Conservation (phyloP, 192 early-diverging fungal species). For the Diversispora eburnea region DNA sequence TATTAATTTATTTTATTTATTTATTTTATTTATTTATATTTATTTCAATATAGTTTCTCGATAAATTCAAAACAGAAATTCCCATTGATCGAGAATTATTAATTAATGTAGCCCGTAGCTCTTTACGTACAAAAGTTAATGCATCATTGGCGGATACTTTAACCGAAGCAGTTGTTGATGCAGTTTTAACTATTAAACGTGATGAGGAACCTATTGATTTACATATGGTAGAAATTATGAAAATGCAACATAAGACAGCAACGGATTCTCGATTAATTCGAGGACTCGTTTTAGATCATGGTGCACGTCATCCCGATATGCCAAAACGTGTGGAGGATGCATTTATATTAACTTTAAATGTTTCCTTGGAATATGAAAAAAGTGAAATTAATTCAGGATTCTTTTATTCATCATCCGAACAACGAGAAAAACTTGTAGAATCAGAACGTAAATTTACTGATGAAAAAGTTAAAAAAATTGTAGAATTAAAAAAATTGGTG, state of each 20-base stretch:
- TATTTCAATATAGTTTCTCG: slow-evolving; percentile 67
- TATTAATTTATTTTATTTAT: too few species aligned
- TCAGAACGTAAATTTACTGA: slow-evolving; percentile 96
- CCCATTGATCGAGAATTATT: slow-evolving; percentile 88
- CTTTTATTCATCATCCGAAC: slow-evolving; percentile 97
- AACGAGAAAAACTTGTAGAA: slow-evolving; percentile 97
- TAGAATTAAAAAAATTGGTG: slow-evolving; percentile 96
- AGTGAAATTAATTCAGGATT: slow-evolving; percentile 98
- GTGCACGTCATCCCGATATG: slow-evolving; percentile 99
- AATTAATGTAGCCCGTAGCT: slow-evolving; percentile 88
- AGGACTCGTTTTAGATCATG: slow-evolving; percentile 97
- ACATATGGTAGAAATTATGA: slow-evolving; percentile 99
- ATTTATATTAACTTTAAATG: slow-evolving; percentile 92
- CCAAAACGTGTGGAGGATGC: slow-evolving; percentile 89
- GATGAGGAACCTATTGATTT: slow-evolving; percentile 90
- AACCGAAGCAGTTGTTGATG: slow-evolving; percentile 96
- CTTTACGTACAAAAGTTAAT: slow-evolving; percentile 93
- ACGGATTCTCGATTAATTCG: slow-evolving; percentile 92
- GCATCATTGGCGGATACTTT: slow-evolving; percentile 84
- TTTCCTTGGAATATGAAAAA: slow-evolving; percentile 99
- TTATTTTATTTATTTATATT: too few species aligned
- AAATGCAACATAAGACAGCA: slow-evolving; percentile 98
- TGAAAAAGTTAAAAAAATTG: slow-evolving; percentile 87
- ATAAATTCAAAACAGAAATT: slow-evolving; percentile 73
- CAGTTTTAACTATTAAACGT: slow-evolving; percentile 81